Base-by-base conservation (phyloP, 257 asterid genomes). In the Linaria vulgaris region DNA sequence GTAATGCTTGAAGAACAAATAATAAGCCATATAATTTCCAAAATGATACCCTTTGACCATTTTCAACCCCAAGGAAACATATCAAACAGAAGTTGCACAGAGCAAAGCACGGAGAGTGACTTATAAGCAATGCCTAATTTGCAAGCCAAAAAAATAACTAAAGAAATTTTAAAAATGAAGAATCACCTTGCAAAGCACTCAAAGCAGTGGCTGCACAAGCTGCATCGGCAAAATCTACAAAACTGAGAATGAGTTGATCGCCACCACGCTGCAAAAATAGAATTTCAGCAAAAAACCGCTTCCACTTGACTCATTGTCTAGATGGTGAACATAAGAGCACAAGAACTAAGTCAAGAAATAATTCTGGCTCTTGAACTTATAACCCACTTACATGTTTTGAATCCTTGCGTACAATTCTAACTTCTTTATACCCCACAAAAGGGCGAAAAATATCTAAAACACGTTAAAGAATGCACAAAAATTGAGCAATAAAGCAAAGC, bases 181-280 rank as follows among this genome's bases (percentile, higher is more conserved):
- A 16, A 30, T 73, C 64, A 82, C 86, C 86, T 77, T 80, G 88
- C 71, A 82, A 57, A 39, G 83, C 81, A 61, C 79, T 82, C 68
- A 82, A 60, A 64, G 88, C 83, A 61, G 88, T 79, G 22, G 88
- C 83, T 49, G 88, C 88, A 76, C 85, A 82, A 2, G 85, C 85
- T n/a, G 85, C 69, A 45, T 75, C 78, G 0, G 50, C 61, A 15
- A 82, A 82, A 77, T 82, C 88, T 61, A 82, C 85, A 65, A 82
- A 82, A 63, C 83, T 63, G 68, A 82, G 83, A 44, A 82, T 67
- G 27, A 82, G 76, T 44, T 78, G 77, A 66, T 82, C 83, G 64
- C 86, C 83, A 60, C 82, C 82, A 15, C 80, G 82, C 85, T 82
- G 80, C 76, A 63, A 56, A 68, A 68, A 44, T 50, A 58, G 60